phyloP scores from a whole-genome alignment of 257 asterid species.

The Nicotiana attenuata region DNA sequence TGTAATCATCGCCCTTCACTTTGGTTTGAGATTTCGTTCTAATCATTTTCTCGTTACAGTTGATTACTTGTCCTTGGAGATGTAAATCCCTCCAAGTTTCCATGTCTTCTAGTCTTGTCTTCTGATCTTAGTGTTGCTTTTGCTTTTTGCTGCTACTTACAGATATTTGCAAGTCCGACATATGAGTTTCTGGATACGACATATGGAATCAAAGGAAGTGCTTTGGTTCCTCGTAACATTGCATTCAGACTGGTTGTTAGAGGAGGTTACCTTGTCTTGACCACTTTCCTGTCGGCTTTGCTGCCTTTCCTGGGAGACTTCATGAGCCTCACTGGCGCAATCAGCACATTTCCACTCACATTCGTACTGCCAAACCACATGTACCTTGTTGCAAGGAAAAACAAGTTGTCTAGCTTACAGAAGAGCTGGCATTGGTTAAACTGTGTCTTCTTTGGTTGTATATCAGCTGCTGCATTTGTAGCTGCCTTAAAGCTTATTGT shows the following conservation, averaged over 20 bases:
- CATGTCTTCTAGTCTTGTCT: not conserved
- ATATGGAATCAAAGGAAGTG: too few species aligned
- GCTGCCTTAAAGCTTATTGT: conserved; percentile 65
- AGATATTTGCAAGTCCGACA: too few species aligned
- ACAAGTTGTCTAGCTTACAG: conserved; percentile 33
- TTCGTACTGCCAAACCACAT: conserved; percentile 94
- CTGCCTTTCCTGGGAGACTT: conserved; percentile 89
- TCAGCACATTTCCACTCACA: conserved; percentile 87
- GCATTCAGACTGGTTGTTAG: conserved; percentile 60
- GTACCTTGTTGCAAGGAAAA: conserved; percentile 67
- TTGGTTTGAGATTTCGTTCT: not conserved
- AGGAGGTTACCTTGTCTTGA: conserved; percentile 66
- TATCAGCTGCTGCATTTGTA: conserved; percentile 58
- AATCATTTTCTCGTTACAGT: not conserved
- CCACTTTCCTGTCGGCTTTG: conserved; percentile 66
- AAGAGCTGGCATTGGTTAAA: conserved; percentile 93
- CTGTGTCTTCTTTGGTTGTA: conserved; percentile 41
- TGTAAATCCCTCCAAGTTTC: too few species aligned
- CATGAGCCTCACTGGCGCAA: conserved; percentile 95
- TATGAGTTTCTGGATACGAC: too few species aligned
- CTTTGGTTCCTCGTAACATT: conserved; percentile 54
- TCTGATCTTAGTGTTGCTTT: too few species aligned
- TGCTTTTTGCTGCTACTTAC: too few species aligned
- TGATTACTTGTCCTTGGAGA: too few species aligned
- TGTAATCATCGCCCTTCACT: conserved; percentile 14